Evolutionary conservation across 257 asterid genomes (phyloP).

Genomic region (Gentiana dahurica): DNA sequence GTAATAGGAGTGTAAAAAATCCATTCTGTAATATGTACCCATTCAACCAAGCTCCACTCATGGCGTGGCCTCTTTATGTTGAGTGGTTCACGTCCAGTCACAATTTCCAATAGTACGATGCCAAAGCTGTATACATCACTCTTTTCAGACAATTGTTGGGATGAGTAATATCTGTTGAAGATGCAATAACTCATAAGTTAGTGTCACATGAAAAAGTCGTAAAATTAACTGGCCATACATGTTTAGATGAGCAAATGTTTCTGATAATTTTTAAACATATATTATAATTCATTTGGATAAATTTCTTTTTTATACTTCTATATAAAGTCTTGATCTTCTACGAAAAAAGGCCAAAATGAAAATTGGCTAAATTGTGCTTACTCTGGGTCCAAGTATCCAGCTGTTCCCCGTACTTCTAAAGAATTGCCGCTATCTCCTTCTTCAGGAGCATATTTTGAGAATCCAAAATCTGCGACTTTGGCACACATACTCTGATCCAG

Average conservation of each 20-base stretch:
- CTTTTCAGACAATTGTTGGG: conserved; percentile 65
- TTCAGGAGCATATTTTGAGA: conserved; percentile 86
- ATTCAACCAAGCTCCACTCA: conserved; percentile 88
- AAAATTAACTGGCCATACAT: neutral
- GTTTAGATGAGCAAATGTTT: neutral
- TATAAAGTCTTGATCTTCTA: no score
- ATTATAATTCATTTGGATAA: neutral
- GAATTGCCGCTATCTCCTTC: conserved; percentile 85
- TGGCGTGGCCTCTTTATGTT: conserved; percentile 58
- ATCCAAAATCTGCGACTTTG: conserved; percentile 80
- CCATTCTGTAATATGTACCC: conserved; percentile 39
- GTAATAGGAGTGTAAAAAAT: conserved; percentile 3
- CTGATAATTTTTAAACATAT: neutral
- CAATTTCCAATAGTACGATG: conserved; percentile 53
- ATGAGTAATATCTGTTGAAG: conserved; percentile 56
- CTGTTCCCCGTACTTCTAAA: conserved; percentile 67
- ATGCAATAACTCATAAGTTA: neutral
- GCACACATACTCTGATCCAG: conserved; percentile 87
- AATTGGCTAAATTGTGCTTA: conserved; percentile 24
- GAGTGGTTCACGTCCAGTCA: conserved; percentile 79
- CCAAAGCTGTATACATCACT: conserved; percentile 91
- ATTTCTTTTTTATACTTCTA: no score
- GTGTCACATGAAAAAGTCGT: neutral
- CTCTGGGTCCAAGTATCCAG: conserved; percentile 90
- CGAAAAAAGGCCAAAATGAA: neutral